These are phyloP conservation scores for Backusella tuberculispora DNA, from an alignment of 192 early-diverging fungal genomes.

Conservation along the genomic window DNA sequence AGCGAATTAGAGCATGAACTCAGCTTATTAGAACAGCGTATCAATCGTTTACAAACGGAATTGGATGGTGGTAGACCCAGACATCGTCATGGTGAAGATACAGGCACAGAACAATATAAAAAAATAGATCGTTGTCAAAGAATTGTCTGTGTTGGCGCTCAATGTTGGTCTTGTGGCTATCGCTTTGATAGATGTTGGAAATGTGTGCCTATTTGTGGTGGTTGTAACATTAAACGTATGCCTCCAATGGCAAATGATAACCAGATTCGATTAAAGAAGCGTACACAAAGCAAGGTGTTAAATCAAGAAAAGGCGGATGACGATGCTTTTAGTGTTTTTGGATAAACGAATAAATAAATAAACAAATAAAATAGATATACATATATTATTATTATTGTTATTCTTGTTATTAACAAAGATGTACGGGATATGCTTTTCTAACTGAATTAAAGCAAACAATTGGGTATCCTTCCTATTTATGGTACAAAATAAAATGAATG, in stretches of 20 bases:
- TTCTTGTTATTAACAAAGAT: neutral
- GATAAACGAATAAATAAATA: neutral
- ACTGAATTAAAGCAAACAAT: slow-evolving; percentile 65
- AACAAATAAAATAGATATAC: neutral
- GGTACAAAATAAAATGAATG: neutral
- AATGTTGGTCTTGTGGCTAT: slow-evolving; percentile 42
- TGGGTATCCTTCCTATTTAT: slow-evolving; percentile 45
- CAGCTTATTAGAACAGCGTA: neutral
- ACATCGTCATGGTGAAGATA: neutral
- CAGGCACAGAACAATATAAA: neutral
- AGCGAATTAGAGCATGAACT: neutral
- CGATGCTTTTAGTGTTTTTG: slow-evolving; percentile 37
- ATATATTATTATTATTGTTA: neutral
- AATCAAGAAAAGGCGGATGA: slow-evolving; percentile 3
- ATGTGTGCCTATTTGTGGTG: slow-evolving; percentile 36
- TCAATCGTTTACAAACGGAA: neutral
- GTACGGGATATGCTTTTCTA: slow-evolving; percentile 45
- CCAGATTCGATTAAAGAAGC: slow-evolving; percentile 25
- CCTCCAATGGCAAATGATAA: slow-evolving; percentile 48
- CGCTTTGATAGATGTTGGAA: slow-evolving; percentile 42
- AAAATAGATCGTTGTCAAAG: slow-evolving; percentile 28
- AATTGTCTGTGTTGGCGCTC: slow-evolving; percentile 40
- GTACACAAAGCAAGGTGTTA: slow-evolving; percentile 7
- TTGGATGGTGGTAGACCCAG: neutral
- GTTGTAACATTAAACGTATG: slow-evolving; percentile 32